Evolutionary conservation across 2,329 filamentous ascomycete species (phyloP).

Genomic region (Arthrinium phaeospermum): DNA sequence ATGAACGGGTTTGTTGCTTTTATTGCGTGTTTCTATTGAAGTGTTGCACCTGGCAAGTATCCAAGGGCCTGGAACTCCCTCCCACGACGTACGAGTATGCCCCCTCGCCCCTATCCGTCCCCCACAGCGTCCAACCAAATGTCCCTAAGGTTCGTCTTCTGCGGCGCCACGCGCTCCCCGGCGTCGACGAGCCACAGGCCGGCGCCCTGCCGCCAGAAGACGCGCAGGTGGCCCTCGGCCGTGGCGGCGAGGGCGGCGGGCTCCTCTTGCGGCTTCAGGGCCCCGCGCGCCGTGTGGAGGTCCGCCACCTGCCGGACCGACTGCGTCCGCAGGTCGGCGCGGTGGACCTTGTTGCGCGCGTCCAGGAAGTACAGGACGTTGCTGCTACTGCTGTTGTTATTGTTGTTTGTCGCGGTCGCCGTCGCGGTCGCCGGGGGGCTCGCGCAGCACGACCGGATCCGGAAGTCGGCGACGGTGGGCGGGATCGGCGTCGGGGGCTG

Average conservation of each 20-base stretch:
- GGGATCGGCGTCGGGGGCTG: not conserved
- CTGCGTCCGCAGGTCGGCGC: conserved; percentile 13
- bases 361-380: not conserved
- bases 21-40: not conserved
- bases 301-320: conserved; percentile 20
- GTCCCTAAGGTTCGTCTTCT: conserved; percentile 8
- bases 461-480: no score
- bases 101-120: not conserved
- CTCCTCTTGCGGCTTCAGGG: not conserved
- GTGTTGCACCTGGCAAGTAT: not conserved
- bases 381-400: no score
- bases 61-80: not conserved
- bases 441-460: no score
- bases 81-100: not conserved
- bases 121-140: conserved; percentile 17
- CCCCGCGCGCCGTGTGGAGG: conserved; percentile 20
- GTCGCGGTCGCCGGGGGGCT: no score
- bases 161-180: conserved; percentile 5
- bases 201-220: not conserved
- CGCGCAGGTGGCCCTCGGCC: no score
- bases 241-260: no score
- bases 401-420: no score
- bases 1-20: no score
- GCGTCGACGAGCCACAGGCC: conserved; percentile 16
- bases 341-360: conserved; percentile 18